Conservation (phyloP, 768 basidiomycete genomes). For the Russula compacta region DNA sequence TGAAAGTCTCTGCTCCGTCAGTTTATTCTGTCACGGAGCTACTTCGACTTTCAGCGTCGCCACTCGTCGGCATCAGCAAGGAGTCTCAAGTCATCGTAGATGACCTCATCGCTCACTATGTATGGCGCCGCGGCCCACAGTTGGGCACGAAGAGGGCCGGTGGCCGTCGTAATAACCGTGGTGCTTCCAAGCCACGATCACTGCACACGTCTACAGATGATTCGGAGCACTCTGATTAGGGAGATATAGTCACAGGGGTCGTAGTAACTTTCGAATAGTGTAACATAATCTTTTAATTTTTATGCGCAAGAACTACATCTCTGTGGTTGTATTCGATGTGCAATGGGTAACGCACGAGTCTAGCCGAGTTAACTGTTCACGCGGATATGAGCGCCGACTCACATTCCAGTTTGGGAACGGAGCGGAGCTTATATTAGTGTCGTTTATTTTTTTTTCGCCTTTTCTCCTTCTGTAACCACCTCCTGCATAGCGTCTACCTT, state of each 20-base stretch:
- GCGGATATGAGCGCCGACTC: background rate
- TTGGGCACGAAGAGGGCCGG: background rate
- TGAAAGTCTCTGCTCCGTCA: background rate
- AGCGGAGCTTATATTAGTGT: constrained; percentile 1
- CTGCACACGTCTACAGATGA: constrained; percentile 2
- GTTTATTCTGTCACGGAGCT: constrained; percentile 13
- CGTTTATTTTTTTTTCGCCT: background rate
- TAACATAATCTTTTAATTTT: too few species aligned
- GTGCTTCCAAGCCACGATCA: background rate
- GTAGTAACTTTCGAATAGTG: too few species aligned
- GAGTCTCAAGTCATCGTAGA: constrained; percentile 9
- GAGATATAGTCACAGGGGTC: too few species aligned
- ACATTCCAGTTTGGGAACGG: background rate
- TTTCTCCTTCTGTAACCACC: background rate
- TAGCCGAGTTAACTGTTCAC: too few species aligned
- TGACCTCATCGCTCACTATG: constrained; percentile 17
- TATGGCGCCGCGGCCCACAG: constrained; percentile 18
- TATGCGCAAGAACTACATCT: too few species aligned
- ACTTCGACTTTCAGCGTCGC: constrained; percentile 15
- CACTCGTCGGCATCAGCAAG: constrained; percentile 15
- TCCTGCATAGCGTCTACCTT: too few species aligned
- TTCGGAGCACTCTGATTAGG: background rate
- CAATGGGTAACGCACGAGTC: too few species aligned
- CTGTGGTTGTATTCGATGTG: too few species aligned
- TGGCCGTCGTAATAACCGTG: background rate